Evolutionary conservation across 257 asterid genomes (phyloP).

Genomic region (Penstemon davidsonii): DNA sequence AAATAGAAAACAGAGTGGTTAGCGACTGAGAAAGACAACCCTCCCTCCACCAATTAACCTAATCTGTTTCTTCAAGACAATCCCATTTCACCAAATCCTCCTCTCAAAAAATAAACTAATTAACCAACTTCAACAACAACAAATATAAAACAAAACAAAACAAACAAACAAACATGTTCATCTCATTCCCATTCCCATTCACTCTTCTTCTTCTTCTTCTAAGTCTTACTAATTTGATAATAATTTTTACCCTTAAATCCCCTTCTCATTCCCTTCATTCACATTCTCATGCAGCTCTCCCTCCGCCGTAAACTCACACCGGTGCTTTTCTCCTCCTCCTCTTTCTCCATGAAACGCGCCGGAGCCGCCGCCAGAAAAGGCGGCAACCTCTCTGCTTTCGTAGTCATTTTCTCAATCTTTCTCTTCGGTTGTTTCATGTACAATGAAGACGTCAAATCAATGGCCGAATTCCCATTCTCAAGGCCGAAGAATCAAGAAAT

Average conservation of each 20-base stretch:
- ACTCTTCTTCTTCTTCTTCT: conserved; percentile 18
- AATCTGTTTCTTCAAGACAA: conserved; percentile 38
- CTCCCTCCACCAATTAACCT: conserved; percentile 49
- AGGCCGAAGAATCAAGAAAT: conserved; percentile 44
- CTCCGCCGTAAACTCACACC: conserved; percentile 64
- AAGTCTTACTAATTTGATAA: too few species aligned
- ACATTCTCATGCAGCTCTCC: conserved; percentile 52
- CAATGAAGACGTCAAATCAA: conserved; percentile 69
- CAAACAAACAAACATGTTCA: conserved; percentile 11
- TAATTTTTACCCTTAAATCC: conserved; percentile 19
- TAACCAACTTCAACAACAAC: conserved; percentile 24
- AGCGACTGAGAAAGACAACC: conserved; percentile 49
- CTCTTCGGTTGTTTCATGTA: conserved; percentile 84
- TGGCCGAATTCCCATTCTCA: conserved; percentile 73
- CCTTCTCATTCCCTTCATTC: not conserved
- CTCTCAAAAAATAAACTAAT: conserved; percentile 28
- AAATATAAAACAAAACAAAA: conserved; percentile 7
- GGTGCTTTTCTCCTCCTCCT: conserved; percentile 33
- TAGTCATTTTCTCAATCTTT: conserved; percentile 58
- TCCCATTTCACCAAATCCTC: conserved; percentile 60
- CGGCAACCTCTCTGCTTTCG: conserved; percentile 49
- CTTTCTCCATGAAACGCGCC: conserved; percentile 53
- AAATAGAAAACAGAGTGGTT: conserved; percentile 22
- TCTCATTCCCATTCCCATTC: conserved; percentile 24
- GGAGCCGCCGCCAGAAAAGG: conserved; percentile 46